Conservation (phyloP, 164 flowering plant genomes). For the Buxus sempervirens region DNA sequence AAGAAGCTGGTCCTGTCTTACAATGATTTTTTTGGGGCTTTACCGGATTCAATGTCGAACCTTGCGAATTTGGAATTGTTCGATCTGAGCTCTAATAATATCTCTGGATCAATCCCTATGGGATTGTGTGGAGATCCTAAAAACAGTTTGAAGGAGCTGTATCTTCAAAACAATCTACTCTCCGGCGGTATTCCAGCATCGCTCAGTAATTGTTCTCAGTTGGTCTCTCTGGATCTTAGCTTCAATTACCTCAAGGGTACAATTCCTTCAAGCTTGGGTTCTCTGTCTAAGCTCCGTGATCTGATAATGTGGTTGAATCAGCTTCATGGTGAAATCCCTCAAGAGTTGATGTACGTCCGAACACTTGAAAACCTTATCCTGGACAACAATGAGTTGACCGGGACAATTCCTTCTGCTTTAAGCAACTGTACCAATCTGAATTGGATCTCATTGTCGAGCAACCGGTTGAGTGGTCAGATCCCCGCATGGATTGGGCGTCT, state of each 20-base stretch:
- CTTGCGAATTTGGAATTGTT: slow-evolving; percentile 55
- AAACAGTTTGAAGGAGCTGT: slow-evolving; percentile 52
- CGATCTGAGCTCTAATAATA: slow-evolving; percentile 76
- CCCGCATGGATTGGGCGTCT: slow-evolving; percentile 71
- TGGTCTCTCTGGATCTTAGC: slow-evolving; percentile 84
- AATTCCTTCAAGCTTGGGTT: slow-evolving; percentile 73
- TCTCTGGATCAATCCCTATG: slow-evolving; percentile 65
- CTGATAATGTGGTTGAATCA: slow-evolving; percentile 78
- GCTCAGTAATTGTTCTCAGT: slow-evolving; percentile 68
- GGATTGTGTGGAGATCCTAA: slow-evolving; percentile 43
- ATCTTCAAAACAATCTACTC: slow-evolving; percentile 69
- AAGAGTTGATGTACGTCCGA: slow-evolving; percentile 44
- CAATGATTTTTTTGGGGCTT: slow-evolving; percentile 50
- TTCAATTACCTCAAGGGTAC: slow-evolving; percentile 74
- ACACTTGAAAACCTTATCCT: slow-evolving; percentile 74
- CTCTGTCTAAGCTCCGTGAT: slow-evolving; percentile 60
- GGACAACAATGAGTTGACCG: slow-evolving; percentile 78
- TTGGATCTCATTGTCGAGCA: slow-evolving; percentile 94
- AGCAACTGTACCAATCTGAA: slow-evolving; percentile 76
- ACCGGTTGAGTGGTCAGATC: slow-evolving; percentile 65
- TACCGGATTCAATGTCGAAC: slow-evolving; percentile 53
- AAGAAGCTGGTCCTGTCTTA: slow-evolving; percentile 47
- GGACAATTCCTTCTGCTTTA: slow-evolving; percentile 66
- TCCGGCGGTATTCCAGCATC: slow-evolving; percentile 58
- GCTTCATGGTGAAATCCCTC: slow-evolving; percentile 76